These are phyloP conservation scores for Geotrichum histeridarum DNA, from an alignment of 1,139 yeast species.

Conservation along the genomic window DNA sequence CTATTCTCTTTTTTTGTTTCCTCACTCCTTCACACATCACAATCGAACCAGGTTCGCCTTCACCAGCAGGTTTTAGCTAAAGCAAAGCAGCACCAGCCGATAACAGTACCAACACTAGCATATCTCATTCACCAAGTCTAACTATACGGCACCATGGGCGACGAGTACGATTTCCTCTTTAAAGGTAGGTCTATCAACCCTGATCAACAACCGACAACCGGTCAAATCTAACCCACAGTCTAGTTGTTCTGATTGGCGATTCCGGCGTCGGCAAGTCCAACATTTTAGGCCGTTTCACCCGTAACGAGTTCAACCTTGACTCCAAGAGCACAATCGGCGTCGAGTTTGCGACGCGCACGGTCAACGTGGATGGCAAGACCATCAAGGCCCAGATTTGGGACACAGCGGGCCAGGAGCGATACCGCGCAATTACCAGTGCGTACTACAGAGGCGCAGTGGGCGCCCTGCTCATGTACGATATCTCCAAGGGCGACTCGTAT, in stretches of 20 bases:
- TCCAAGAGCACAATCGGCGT: constrained; percentile 95
- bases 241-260: constrained; percentile 90
- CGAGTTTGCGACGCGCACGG: constrained; percentile 94
- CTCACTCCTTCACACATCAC: neutral
- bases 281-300: constrained; percentile 84
- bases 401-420: constrained; percentile 98
- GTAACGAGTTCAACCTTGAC: constrained; percentile 92
- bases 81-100: too few relatives aligned
- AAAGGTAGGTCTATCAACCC: constrained; percentile 49
- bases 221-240: neutral
- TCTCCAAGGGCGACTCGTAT: constrained; percentile 85
- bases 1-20: neutral
- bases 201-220: neutral
- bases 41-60: too few relatives aligned
- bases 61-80: too few relatives aligned
- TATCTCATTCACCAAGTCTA: too few relatives aligned
- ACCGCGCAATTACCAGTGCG: constrained; percentile 95
- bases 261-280: constrained; percentile 97
- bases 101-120: neutral
- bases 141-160: constrained; percentile 32
- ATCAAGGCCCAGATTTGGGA: constrained; percentile 99
- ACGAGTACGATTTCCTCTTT: constrained; percentile 93
- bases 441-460: constrained; percentile 98
- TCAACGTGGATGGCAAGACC: constrained; percentile 89
- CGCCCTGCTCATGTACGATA: constrained; percentile 91